phyloP scores from a whole-genome alignment of 805 yeast species.

The Candida maesae region DNA sequence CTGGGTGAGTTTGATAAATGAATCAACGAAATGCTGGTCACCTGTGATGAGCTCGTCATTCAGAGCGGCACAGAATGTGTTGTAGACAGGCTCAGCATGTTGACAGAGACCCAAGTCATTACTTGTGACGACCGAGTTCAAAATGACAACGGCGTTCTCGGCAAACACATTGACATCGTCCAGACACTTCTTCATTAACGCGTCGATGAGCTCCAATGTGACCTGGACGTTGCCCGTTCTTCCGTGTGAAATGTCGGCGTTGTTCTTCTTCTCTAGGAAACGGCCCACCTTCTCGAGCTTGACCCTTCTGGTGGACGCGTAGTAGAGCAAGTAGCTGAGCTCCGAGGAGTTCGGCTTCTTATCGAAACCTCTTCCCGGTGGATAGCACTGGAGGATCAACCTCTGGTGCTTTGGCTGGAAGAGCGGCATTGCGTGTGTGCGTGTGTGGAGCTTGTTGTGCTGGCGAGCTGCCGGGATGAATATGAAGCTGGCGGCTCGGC shows the following conservation, averaged over 20 bases:
- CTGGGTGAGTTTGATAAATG: slow-evolving; percentile 39
- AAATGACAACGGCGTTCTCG: slow-evolving; percentile 56
- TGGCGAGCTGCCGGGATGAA: too few relatives aligned
- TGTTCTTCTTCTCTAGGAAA: slow-evolving; percentile 60
- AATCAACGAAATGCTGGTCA: slow-evolving; percentile 51
- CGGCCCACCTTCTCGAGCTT: slow-evolving; percentile 83
- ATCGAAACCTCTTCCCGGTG: slow-evolving; percentile 80
- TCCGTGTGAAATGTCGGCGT: slow-evolving; percentile 54
- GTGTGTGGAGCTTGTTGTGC: too few relatives aligned
- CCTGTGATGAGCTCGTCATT: slow-evolving; percentile 65
- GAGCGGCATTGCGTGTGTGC: slow-evolving; percentile 32
- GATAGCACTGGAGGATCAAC: slow-evolving; percentile 87
- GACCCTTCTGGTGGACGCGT: slow-evolving; percentile 84
- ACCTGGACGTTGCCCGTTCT: slow-evolving; percentile 81
- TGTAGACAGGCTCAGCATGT: slow-evolving; percentile 44
- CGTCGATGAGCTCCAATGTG: slow-evolving; percentile 64
- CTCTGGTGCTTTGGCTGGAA: slow-evolving; percentile 84
- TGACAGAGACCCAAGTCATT: slow-evolving; percentile 63
- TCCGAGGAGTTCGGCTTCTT: slow-evolving; percentile 93
- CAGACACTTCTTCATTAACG: slow-evolving; percentile 68
- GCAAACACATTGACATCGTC: slow-evolving; percentile 87
- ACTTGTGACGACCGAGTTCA: slow-evolving; percentile 46
- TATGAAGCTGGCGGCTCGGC: not conserved
- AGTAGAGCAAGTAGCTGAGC: slow-evolving; percentile 79
- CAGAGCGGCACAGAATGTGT: slow-evolving; percentile 45